Conservation (phyloP, 441 rosid genomes). For the Dalechampia spathulata region DNA sequence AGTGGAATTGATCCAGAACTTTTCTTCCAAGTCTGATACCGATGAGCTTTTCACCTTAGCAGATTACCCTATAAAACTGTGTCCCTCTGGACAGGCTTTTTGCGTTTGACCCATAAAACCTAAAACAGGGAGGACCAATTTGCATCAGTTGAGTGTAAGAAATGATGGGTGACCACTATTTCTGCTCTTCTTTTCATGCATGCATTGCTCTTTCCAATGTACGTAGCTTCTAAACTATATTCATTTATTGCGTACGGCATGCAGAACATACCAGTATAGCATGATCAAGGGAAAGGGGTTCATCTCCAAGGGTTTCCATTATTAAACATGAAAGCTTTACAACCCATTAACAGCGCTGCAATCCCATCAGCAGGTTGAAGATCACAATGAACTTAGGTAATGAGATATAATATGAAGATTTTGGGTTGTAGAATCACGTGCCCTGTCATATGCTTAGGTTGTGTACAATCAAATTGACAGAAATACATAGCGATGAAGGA, state of each 20-base stretch:
- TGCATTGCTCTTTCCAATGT: constrained; percentile 1
- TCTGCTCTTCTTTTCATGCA: constrained; percentile 7
- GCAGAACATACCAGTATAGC: background rate
- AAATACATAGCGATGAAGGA: too few relatives aligned
- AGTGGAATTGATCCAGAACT: background rate
- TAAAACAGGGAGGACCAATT: background rate
- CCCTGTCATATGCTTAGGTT: too few relatives aligned
- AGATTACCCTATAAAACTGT: background rate
- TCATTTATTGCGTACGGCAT: constrained; percentile 6
- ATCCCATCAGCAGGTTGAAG: too few relatives aligned
- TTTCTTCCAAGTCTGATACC: background rate
- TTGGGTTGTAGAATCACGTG: too few relatives aligned
- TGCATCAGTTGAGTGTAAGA: background rate
- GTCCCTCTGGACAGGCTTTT: background rate
- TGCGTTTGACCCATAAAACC: constrained; percentile 4
- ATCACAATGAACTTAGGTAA: too few relatives aligned
- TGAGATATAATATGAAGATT: too few relatives aligned
- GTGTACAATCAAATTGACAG: too few relatives aligned
- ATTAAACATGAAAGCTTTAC: too few relatives aligned
- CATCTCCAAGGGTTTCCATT: too few relatives aligned
- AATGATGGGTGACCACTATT: background rate
- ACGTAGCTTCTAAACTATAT: background rate
- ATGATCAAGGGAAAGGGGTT: background rate
- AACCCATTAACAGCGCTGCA: too few relatives aligned
- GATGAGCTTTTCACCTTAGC: background rate